Conservation (phyloP, 176 grass and related monocot genomes). For the Melocanna baccifera region DNA sequence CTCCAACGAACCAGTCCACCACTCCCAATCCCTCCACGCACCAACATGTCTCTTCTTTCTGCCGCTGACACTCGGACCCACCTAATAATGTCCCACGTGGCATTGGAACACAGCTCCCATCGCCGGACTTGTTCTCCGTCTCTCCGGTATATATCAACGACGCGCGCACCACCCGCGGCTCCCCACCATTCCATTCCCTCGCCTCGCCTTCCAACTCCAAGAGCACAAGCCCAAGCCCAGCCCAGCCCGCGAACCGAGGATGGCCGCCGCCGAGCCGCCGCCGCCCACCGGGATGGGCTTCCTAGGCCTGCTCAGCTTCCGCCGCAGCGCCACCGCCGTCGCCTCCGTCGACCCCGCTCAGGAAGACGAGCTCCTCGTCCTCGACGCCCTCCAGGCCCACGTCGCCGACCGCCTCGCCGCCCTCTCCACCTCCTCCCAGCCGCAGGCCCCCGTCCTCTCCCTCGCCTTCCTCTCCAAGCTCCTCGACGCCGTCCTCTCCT, state of each 20-base stretch:
- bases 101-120: rapidly evolving
- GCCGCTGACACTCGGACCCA: not conserved
- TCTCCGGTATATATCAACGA: not conserved
- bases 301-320: conserved; percentile 71
- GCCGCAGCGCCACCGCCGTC: conserved; percentile 50
- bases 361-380: conserved; percentile 56
- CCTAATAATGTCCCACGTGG: rapidly evolving
- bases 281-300: conserved; percentile 43
- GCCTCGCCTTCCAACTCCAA: not conserved
- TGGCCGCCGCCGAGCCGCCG: conserved; percentile 49
- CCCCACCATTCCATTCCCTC: conserved; percentile 35
- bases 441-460: conserved; percentile 22
- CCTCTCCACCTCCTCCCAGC: not conserved
- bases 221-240: not conserved
- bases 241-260: not conserved
- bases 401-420: conserved; percentile 62
- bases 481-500: conserved; percentile 59
- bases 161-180: not conserved
- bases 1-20: conserved; percentile 39
- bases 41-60: not conserved
- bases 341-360: conserved; percentile 67
- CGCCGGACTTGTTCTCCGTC: not conserved
- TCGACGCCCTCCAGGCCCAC: conserved; percentile 64
- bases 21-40: not conserved
- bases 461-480: conserved; percentile 82